Evolutionary conservation across 2,329 filamentous ascomycete genomes (phyloP), one percentile per base, ranked within the genome.

Genomic region (Ascocoryne sarcoides): DNA sequence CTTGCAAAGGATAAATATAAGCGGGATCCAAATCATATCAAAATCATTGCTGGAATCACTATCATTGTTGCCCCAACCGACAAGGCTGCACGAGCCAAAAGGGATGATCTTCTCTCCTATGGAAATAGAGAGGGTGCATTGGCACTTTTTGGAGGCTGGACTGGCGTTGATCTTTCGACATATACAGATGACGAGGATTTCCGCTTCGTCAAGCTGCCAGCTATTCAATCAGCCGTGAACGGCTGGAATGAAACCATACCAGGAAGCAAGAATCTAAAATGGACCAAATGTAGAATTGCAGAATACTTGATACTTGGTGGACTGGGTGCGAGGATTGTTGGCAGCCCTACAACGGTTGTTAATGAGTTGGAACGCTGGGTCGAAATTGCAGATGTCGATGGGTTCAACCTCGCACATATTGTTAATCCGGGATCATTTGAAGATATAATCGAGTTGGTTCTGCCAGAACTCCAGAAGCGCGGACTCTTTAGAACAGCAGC

Each of bases 121-220:
- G 80, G 76, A 0, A 71, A 69, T 2, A 66, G 70, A 19, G 81
- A 79, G 47, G 81, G 82, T 2, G 80, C 78, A 0, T 55, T 84
- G 42, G 76, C 80, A 1, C 60, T 85, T 14, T 85, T 85, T 47
- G 78, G 79, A n/a, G 81, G 81, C 2, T 85, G 80, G 79, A 84
- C 81, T 0, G 81, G 75, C 0, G 75, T 80, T 29, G 73, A 82
- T 53, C 62, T 81, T 10, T 43, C 40, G 5, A 20, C 29, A 14
- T 46, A 43, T 23, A 12, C 32, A 8, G 44, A 43, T 20, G 40
- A 46, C 29, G 44, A 46, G n/a, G 44, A 46, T 14, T 46, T 46
- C 38, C 28, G 73, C 5, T 53, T 64, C 31, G 62, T 63, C 2
- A 62, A 65, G 44, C 63, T 60, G 42, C 65, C 65, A 16, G 62